Evolutionary conservation across 176 grass and related monocot species (phyloP).

Genomic region (Echinochloa phyllopogon): DNA sequence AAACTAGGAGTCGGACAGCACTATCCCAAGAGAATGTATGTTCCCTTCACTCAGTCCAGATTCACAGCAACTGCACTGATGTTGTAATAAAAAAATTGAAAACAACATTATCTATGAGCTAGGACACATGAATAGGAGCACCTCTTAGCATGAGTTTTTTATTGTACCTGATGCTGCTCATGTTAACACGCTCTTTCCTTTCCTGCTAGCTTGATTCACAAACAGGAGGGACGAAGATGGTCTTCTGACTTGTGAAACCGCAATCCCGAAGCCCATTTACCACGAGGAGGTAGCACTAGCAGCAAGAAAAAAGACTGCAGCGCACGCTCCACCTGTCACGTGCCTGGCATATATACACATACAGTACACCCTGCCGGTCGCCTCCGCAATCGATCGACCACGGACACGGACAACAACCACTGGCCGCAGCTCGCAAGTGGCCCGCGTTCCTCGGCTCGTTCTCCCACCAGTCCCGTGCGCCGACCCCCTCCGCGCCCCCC

Average conservation of each 20-base stretch:
- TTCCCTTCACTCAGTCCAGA: neutral
- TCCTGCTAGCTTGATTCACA: no score
- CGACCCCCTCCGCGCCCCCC: neutral
- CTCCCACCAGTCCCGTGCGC: neutral
- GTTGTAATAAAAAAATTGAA: no score
- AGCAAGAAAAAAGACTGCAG: neutral
- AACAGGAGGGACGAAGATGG: neutral
- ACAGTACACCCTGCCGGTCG: neutral
- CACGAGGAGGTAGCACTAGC: neutral
- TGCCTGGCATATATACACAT: slow-evolving; percentile 9
- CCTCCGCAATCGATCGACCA: neutral
- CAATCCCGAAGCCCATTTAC: slow-evolving; percentile 3
- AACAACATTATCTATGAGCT: no score
- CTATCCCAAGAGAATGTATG: neutral
- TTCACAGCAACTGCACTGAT: neutral
- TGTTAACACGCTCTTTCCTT: neutral
- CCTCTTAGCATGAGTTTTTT: no score
- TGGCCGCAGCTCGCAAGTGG: neutral
- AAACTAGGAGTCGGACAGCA: neutral
- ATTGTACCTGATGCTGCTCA: no score
- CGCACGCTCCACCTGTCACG: slow-evolving; percentile 9
- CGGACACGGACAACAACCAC: neutral
- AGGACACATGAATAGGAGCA: no score
- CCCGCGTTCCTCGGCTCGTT: slow-evolving; percentile 2
- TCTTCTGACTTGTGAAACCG: neutral